Evolutionary conservation across 371 early-diverging fungal genomes (phyloP), one percentile per base, ranked within the genome.

Genomic region (Rhizomucor miehei): DNA sequence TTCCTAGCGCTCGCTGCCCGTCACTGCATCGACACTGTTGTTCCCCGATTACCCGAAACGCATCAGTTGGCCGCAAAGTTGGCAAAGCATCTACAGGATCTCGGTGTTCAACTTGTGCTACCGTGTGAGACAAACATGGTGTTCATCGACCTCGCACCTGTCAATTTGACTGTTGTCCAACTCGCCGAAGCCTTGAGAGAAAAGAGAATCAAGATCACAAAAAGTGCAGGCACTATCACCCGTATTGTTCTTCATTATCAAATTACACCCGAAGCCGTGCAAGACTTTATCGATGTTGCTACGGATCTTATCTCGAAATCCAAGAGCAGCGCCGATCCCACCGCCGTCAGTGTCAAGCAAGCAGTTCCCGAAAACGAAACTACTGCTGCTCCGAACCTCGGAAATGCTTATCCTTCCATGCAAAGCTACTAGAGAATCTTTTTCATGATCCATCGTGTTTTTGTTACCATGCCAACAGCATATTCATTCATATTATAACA

Each of bases 41-140:
- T 84, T 70, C 88, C 91, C 3, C 63, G 67, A 11, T 70, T 95
- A 78, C 55, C 66, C 11, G 63, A 66, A 1, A 87, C 90, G 20
- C 94, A 94, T 54, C 71, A 45, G n/a, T 71, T 75, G 24, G 88
- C 95, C 13, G 60, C 58, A 16, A 56, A 67, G 23, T 73, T 95
- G 34, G 88, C 85, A 13, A 56, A 73, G 6, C 71, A 67, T 3
- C 77, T 95, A 16, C 38, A 61, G 19, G 40, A 55, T 10, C 50
- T 85, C 14, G 93, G 92, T 3, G 79, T 90, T 51, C 46, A 40
- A 3, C 54, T 91, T 14, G 70, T 65, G n/a, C 61, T 82, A 10
- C 87, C 87, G 1, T 81, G 81, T 3, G 86, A 94, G 4, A 95
- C 96, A 17, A 96, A 94, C 67, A 93, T 95, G 90, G 69, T 96